Evolutionary conservation across 345 rosid genomes (phyloP), one percentile per base, ranked within the genome.

Genomic region (Pseudoturritis turrita): DNA sequence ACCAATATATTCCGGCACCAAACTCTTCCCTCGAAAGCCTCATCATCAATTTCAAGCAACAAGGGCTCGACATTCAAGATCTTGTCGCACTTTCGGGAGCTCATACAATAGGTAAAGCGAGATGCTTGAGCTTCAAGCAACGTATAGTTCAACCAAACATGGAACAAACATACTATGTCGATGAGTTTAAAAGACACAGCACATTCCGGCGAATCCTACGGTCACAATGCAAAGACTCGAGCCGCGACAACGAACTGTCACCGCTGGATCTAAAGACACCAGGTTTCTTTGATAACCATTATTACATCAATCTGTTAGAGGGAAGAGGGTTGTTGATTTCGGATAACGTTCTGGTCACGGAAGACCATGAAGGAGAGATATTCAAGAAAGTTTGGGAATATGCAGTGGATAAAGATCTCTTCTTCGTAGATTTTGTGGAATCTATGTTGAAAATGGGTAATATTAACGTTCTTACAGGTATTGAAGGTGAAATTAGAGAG

Each of bases 81-180:
- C 83, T 90, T 51, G 78, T 92, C 28, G 84, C 93, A 50, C 78
- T 92, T 57, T 87, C 93, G 7, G 96, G 96, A 0, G 79, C 90
- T 60, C 98, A 90, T 61, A 92, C 92, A 7, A 70, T 92, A 60
- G 95, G 98, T 14, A 79, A 75, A 61, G 96, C 96, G 45, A 85
- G 89, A 76, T 89, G 95, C 75, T 5, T 77, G 51, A 92, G 88
- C 82, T 86, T 92, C 78, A 85, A 84, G 77, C 85, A 88, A 71
- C 78, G 94, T 1, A 74, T 82, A 0, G 74, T 81, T 44, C 76
- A 84, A 26, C 71, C 72, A 22, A 83, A 57, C 63, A 15, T 70
- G 44, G 17, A 56, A 9, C 80, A 79, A 39, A 79, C 83, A 43
- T 65, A 67, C 25, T 62, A 85, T 26, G 87, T 82, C 3, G 91